Base-by-base conservation (phyloP, 306 rosid species). In the Castanea crenata region DNA sequence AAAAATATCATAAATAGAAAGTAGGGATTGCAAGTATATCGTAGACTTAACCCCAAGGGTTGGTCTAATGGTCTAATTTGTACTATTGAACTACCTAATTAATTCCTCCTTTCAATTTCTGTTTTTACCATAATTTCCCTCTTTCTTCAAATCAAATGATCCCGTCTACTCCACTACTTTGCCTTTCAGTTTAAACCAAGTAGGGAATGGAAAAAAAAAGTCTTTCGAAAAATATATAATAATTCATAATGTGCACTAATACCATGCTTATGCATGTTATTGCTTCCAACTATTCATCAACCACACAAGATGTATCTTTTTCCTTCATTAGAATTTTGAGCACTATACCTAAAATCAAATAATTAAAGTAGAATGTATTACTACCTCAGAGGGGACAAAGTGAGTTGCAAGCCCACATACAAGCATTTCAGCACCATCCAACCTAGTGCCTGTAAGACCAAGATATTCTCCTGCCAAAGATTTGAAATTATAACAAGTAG, bases 371-470 rank as follows among this genome's bases (percentile, higher is more conserved):
- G 46, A 32, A 82, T 75, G 86, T 68, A 80, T 70, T 78, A 62
- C 71, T 90, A 92, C 99, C 71, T 70, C 71, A 62, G 98, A 91
- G 71, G 88, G 85, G 41, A 95, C 97, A 88, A 89, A 91, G 89
- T 95, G 99, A 68, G 99, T 92, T 61, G 98, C 98, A 89, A 95
- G 99, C 81, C 96, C 96, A 79, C 97, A 91, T 3, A 85, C 88
- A 88, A 95, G 91, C 99, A 95, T 90, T 90, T 95, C 98, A 73
- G 98, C 96, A 83, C 93, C 98, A 90, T 92, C 92, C 92, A 95
- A 85, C 85, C 98, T 88, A 61, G 97, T 84, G 78, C 98, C 96
- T 5, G 93, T 90, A 74, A 95, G 96, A 83, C 98, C 98, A 81
- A 84, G 91, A 84, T 92, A 92, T 82, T 95, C 99, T 68, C 99